Evolutionary conservation across 2,329 filamentous ascomycete species (phyloP).

Genomic region (Sporothrix variecibatus): DNA sequence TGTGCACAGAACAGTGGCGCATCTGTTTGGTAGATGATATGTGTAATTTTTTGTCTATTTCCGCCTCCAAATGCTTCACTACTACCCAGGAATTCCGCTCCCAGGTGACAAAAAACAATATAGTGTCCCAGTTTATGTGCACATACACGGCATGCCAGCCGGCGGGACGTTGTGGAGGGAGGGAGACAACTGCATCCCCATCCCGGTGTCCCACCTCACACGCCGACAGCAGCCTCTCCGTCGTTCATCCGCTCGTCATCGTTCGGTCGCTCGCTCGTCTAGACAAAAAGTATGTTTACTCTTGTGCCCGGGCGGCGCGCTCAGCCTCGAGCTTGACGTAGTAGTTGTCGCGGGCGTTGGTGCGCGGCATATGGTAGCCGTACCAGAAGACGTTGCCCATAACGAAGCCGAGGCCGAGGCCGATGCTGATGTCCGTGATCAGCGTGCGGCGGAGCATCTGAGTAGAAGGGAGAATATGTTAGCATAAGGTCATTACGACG

Average conservation of each 20-base stretch:
- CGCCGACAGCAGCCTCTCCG: slow-evolving; percentile 6
- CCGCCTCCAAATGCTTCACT: background rate
- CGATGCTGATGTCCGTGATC: slow-evolving; percentile 58
- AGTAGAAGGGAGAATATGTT: background rate
- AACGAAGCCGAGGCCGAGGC: slow-evolving; percentile 55
- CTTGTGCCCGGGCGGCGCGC: slow-evolving; percentile 44
- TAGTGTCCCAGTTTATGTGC: slow-evolving; percentile 22
- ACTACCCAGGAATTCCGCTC: background rate
- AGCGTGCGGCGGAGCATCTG: slow-evolving; percentile 64
- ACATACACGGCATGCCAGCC: slow-evolving; percentile 22
- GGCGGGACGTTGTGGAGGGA: background rate
- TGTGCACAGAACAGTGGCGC: background rate
- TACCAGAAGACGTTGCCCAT: slow-evolving; percentile 63
- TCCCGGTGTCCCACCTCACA: background rate
- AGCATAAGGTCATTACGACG: slow-evolving; percentile 6
- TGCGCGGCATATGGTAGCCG: slow-evolving; percentile 64
- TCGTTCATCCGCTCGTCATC: slow-evolving; percentile 13
- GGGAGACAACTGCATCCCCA: background rate
- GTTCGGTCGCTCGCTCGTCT: background rate
- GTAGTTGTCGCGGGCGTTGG: slow-evolving; percentile 58
- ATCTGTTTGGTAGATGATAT: background rate
- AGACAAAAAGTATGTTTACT: background rate
- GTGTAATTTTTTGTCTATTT: slow-evolving; percentile 12
- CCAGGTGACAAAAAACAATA: background rate
- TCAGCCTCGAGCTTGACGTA: slow-evolving; percentile 61